Base-by-base conservation (phyloP, 352 stramenopile species). In the Phytophthora citrophthora region DNA sequence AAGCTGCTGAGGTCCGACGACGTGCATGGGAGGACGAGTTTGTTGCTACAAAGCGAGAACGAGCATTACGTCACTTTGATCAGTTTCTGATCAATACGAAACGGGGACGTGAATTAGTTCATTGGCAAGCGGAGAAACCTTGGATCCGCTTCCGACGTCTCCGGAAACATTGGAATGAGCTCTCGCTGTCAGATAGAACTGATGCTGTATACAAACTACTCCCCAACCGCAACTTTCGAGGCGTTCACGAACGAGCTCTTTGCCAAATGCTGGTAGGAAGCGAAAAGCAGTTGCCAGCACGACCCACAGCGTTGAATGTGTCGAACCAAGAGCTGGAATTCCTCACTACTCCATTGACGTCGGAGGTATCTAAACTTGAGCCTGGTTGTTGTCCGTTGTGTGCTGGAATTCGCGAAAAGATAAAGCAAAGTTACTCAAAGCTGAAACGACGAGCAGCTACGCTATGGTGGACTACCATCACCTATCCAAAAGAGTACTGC, bases 121-220 rank as follows among this genome's bases (percentile, higher is more conserved):
- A 26, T 31, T 64, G 44, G 40, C 70, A 78, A 47, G 50, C 38
- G n/a, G 58, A 76, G 27, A 69, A 68, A 15, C 57, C 66, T 9
- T 78, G 61, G 61, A 10, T 70, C 3, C 70, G 61, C 13, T 76
- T 78, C 20, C 45, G 54, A 7, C 63, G 56, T 11, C 31, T 77
- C 1, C 60, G 45, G 15, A 48, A n/a, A 23, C 32, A 48, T 46
- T 70, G 61, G 66, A 43, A 60, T 9, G 20, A 56, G 24, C 31
- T 68, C 9, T 40, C 41, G 2, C 2, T 72, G 26, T 16, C 13
- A 4, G 45, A 60, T 3, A 63, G 49, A 55, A 18, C 53, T 13
- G 46, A 52, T 6, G 32, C 18, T 38, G 32, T 46, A 15, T 43
- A 31, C 41, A 16, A 23, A 27, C 20, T 72, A 18, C 29, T 72